Conservation (phyloP, 495 filamentous ascomycete genomes). For the Xylaria longipes region DNA sequence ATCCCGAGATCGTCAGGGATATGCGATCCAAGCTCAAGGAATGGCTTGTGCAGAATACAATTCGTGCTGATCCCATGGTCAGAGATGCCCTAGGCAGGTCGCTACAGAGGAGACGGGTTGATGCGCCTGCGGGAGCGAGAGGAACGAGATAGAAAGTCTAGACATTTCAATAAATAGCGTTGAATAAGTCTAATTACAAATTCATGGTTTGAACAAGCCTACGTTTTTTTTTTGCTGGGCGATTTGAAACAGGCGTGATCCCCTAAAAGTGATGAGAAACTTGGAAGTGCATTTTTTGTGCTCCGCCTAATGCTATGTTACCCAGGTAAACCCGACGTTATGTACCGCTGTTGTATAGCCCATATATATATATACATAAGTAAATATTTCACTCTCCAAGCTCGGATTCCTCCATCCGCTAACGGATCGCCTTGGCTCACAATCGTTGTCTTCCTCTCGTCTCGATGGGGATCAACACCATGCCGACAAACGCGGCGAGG, state of each 20-base stretch:
- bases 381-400: background rate
- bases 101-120: constrained; percentile 62
- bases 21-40: constrained; percentile 73
- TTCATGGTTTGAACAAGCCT: background rate
- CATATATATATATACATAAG: background rate
- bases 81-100: constrained; percentile 72
- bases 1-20: constrained; percentile 63
- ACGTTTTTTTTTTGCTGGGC: background rate
- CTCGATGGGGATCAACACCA: constrained; percentile 74
- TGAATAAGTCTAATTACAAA: background rate
- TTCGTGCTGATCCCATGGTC: constrained; percentile 75
- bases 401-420: too few relatives aligned
- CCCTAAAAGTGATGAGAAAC: background rate
- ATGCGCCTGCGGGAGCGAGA: constrained; percentile 62
- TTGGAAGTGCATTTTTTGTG: constrained; percentile 2
- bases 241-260: background rate
- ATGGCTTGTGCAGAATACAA: constrained; percentile 77
- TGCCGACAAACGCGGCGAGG: constrained; percentile 67
- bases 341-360: background rate
- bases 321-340: background rate
- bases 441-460: constrained; percentile 72
- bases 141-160: constrained; percentile 42
- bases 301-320: constrained; percentile 15
- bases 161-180: background rate
- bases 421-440: constrained; percentile 38